These are phyloP conservation scores for Oleoguttula mirabilis DNA, from an alignment of 495 filamentous ascomycete genomes.

Conservation along the genomic window DNA sequence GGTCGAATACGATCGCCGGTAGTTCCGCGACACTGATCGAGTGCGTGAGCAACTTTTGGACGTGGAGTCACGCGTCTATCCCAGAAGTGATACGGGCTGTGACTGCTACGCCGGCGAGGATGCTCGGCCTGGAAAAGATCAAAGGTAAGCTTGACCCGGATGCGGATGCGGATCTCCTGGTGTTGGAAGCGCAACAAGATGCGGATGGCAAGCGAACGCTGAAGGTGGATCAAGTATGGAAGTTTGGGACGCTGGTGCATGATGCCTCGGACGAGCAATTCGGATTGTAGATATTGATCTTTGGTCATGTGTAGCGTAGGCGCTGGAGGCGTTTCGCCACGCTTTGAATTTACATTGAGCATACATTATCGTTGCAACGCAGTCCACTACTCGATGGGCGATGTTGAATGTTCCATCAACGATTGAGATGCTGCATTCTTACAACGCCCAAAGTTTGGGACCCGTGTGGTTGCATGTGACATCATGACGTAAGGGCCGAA, in stretches of 20 bases:
- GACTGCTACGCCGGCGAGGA: slow-evolving; percentile 57
- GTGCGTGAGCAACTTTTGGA: slow-evolving; percentile 69
- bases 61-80: slow-evolving; percentile 53
- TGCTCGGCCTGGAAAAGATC: slow-evolving; percentile 52
- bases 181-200: slow-evolving; percentile 47
- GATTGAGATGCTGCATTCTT: too few relatives aligned
- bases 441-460: too few relatives aligned
- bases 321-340: slow-evolving; percentile 3
- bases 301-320: slow-evolving; percentile 1
- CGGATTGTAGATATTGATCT: not conserved
- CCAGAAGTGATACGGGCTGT: slow-evolving; percentile 57
- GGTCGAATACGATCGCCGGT: slow-evolving; percentile 60
- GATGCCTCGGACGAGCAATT: slow-evolving; percentile 2
- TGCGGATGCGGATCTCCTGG: slow-evolving; percentile 69
- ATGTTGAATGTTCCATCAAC: not conserved
- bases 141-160: slow-evolving; percentile 58
- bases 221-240: slow-evolving; percentile 64
- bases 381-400: too few relatives aligned
- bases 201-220: slow-evolving; percentile 36
- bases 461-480: too few relatives aligned
- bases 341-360: too few relatives aligned
- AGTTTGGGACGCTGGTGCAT: slow-evolving; percentile 42
- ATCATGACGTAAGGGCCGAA: too few relatives aligned
- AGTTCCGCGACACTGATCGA: slow-evolving; percentile 62
- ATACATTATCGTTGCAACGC: too few relatives aligned